A percentile compares a stretch with the other conserved stretches of the same genome.
Evolutionary conservation across 805 yeast species (phyloP).

Genomic region (Candida nanaspora): DNA sequence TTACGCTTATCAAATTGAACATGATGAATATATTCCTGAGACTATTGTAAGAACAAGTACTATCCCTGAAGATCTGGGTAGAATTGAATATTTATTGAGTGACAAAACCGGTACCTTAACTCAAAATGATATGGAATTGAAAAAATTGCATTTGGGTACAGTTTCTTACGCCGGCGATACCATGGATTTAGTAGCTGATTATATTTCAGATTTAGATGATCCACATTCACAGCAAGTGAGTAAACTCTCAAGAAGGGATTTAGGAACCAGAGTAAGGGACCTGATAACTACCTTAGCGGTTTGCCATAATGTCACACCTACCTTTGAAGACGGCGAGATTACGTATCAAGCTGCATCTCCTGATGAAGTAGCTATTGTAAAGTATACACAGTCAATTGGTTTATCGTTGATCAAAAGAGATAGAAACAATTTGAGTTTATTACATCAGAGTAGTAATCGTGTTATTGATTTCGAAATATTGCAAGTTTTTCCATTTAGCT

Average conservation of each 20-base stretch:
- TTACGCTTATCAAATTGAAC: slow-evolving; percentile 91
- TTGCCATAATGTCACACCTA: slow-evolving; percentile 98
- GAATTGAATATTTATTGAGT: slow-evolving; percentile 85
- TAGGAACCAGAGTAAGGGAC: slow-evolving; percentile 72
- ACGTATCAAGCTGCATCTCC: slow-evolving; percentile 98
- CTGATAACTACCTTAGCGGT: slow-evolving; percentile 75
- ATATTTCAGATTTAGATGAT: slow-evolving; percentile 35
- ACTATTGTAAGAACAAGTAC: slow-evolving; percentile 96
- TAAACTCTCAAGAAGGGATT: slow-evolving; percentile 48
- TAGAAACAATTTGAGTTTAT: slow-evolving; percentile 61
- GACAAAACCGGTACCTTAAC: slow-evolving; percentile 98
- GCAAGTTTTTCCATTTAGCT: slow-evolving; percentile 87
- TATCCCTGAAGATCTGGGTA: slow-evolving; percentile 94
- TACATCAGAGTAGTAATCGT: slow-evolving; percentile 52
- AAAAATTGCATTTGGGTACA: slow-evolving; percentile 85
- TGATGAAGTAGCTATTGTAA: slow-evolving; percentile 95
- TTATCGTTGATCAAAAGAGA: slow-evolving; percentile 76
- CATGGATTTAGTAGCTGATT: slow-evolving; percentile 78
- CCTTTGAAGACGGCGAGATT: slow-evolving; percentile 66
- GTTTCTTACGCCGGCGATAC: slow-evolving; percentile 91
- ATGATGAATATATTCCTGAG: slow-evolving; percentile 70
- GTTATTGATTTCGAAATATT: slow-evolving; percentile 56
- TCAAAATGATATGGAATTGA: slow-evolving; percentile 96
- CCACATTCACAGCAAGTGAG: background rate
- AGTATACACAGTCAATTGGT: slow-evolving; percentile 84